Percentiles rank a stretch among this genome's conserved stretches.
These are phyloP conservation scores for Diplodia corticola DNA, from an alignment of 2,329 filamentous ascomycete species.

Conservation along the genomic window DNA sequence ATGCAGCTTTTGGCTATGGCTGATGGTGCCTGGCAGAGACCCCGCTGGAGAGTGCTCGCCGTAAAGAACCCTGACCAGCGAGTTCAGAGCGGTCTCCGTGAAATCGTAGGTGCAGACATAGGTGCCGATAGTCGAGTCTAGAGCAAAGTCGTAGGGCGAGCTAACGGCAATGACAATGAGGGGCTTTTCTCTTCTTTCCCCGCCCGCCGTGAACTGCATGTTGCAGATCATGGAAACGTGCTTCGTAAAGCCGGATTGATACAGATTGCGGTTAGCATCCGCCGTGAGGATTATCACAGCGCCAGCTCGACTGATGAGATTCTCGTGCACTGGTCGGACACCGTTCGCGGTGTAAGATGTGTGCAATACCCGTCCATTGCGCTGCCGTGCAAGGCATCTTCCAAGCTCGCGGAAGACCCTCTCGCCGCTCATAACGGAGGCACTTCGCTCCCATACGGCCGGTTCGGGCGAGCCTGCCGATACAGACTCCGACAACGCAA, in stretches of 20 bases:
- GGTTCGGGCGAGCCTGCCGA: slow-evolving; percentile 58
- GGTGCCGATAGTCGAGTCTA: slow-evolving; percentile 85
- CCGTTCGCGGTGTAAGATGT: slow-evolving; percentile 95
- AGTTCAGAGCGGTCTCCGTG: slow-evolving; percentile 85
- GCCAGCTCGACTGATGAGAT: slow-evolving; percentile 82
- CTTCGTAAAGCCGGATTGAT: slow-evolving; percentile 93
- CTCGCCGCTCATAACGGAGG: slow-evolving; percentile 83
- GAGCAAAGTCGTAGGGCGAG: slow-evolving; percentile 94
- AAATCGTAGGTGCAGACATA: slow-evolving; percentile 97
- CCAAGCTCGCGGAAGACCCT: slow-evolving; percentile 89
- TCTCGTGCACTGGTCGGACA: slow-evolving; percentile 88
- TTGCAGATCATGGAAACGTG: slow-evolving; percentile 95
- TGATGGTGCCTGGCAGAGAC: slow-evolving; percentile 67
- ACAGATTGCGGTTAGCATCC: slow-evolving; percentile 90
- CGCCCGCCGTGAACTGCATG: slow-evolving; percentile 68
- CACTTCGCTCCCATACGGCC: slow-evolving; percentile 56
- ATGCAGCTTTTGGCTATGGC: slow-evolving; percentile 81
- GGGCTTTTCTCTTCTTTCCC: slow-evolving; percentile 75
- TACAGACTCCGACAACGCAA: slow-evolving; percentile 64
- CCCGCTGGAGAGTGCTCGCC: slow-evolving; percentile 66
- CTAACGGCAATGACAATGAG: slow-evolving; percentile 89
- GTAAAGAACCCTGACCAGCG: slow-evolving; percentile 79
- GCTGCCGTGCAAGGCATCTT: slow-evolving; percentile 78
- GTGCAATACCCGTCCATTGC: slow-evolving; percentile 83
- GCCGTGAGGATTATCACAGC: slow-evolving; percentile 90